phyloP scores from a whole-genome alignment of 495 filamentous ascomycete genomes.

The Trypethelium eluteriae region DNA sequence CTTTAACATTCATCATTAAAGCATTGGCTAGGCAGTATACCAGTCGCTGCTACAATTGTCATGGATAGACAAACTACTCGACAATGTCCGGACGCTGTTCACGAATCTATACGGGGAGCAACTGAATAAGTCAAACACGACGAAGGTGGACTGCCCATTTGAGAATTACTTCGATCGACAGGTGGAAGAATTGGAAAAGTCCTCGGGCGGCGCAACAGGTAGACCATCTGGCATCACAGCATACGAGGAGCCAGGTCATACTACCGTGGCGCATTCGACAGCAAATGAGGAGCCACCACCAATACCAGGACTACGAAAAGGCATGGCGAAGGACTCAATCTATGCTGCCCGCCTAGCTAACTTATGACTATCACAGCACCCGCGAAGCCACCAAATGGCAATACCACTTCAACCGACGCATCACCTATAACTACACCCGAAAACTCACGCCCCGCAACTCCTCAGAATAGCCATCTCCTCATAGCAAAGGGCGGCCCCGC shows the following conservation, averaged over 20 bases:
- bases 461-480: constrained; percentile 57
- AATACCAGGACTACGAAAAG: constrained; percentile 49
- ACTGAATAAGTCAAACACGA: constrained; percentile 69
- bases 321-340: background rate
- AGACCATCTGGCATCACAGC: constrained; percentile 28
- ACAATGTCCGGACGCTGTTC: constrained; percentile 87
- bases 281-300: constrained; percentile 44
- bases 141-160: constrained; percentile 69
- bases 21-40: constrained; percentile 72
- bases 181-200: constrained; percentile 70
- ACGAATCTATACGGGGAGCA: constrained; percentile 81
- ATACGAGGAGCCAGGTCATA: constrained; percentile 27
- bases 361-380: background rate
- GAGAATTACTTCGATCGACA: constrained; percentile 93
- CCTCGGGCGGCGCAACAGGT: constrained; percentile 36
- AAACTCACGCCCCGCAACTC: constrained; percentile 70
- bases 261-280: constrained; percentile 33
- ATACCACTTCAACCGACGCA: constrained; percentile 49
- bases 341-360: background rate
- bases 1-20: background rate
- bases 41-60: constrained; percentile 88
- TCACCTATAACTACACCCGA: constrained; percentile 66
- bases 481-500: constrained; percentile 63
- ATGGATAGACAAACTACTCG: constrained; percentile 94
- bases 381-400: constrained; percentile 23